Conservation (phyloP, 345 rosid genomes). For the Eucalyptus rudis region DNA sequence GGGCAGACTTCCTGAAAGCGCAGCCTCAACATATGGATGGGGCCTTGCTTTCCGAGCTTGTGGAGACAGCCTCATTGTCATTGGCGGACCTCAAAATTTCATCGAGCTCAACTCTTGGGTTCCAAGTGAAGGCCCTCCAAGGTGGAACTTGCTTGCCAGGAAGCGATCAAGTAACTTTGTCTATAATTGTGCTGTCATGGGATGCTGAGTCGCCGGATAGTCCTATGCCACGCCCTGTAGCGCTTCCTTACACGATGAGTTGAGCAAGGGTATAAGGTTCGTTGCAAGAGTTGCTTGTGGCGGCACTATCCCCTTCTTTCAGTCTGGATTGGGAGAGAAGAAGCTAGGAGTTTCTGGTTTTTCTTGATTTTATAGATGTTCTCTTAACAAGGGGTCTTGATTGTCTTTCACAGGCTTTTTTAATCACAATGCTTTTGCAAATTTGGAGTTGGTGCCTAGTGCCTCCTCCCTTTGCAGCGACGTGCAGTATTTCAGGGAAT, state of each 20-base stretch:
- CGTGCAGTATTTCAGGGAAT: not conserved
- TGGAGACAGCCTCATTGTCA: constrained; percentile 26
- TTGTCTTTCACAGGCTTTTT: not conserved
- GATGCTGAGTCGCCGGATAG: constrained; percentile 32
- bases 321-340: not conserved
- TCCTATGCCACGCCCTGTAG: not conserved
- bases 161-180: constrained; percentile 75
- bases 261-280: not conserved
- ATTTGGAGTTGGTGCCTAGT: not conserved
- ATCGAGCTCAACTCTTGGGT: constrained; percentile 68
- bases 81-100: constrained; percentile 32
- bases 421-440: not conserved
- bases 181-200: constrained; percentile 94
- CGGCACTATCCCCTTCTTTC: not conserved
- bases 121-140: constrained; percentile 64
- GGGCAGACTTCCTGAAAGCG: constrained; percentile 30
- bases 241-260: not conserved
- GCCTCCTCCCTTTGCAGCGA: not conserved
- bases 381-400: not conserved
- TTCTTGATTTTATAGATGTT: not conserved
- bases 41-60: constrained; percentile 40
- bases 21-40: constrained; percentile 35
- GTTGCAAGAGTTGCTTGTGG: not conserved
- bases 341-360: not conserved
- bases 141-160: constrained; percentile 65